Evolutionary conservation across 108 stramenopile genomes (phyloP).

Genomic region (Nannochloropsis salina): DNA sequence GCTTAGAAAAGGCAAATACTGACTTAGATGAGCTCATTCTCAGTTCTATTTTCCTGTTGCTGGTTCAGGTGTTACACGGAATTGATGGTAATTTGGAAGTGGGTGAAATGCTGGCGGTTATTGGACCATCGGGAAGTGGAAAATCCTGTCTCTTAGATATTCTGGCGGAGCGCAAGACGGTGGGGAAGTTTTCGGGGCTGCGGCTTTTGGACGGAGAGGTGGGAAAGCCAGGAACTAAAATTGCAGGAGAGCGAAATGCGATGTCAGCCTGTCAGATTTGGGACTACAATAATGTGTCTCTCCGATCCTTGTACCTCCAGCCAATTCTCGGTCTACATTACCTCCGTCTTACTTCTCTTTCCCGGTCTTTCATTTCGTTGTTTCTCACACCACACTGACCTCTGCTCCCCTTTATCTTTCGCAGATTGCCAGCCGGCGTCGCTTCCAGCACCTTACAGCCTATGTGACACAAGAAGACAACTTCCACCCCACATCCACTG

Average conservation of each 20-base stretch:
- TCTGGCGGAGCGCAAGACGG: slow-evolving; percentile 21
- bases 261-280: too few relatives aligned
- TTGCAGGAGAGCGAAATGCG: neutral
- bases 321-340: too few relatives aligned
- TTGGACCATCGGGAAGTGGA: slow-evolving; percentile 27
- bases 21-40: too few relatives aligned
- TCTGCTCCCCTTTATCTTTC: slow-evolving; percentile 27
- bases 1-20: too few relatives aligned
- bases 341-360: neutral
- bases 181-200: neutral
- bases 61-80: neutral
- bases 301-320: too few relatives aligned
- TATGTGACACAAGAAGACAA: slow-evolving; percentile 70
- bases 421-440: slow-evolving; percentile 48
- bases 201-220: slow-evolving; percentile 57
- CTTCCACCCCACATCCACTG: slow-evolving; percentile 68
- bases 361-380: neutral
- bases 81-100: slow-evolving; percentile 17
- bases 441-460: slow-evolving; percentile 61
- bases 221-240: slow-evolving; percentile 5
- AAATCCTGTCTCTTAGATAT: slow-evolving; percentile 21
- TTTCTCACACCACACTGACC: neutral
- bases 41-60: too few relatives aligned
- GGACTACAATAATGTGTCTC: too few relatives aligned
- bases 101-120: slow-evolving; percentile 26